A percentile compares a stretch with the other conserved stretches of the same genome.
Evolutionary conservation across 352 stramenopile genomes (phyloP).

Genomic region (Phytophthora europaea): DNA sequence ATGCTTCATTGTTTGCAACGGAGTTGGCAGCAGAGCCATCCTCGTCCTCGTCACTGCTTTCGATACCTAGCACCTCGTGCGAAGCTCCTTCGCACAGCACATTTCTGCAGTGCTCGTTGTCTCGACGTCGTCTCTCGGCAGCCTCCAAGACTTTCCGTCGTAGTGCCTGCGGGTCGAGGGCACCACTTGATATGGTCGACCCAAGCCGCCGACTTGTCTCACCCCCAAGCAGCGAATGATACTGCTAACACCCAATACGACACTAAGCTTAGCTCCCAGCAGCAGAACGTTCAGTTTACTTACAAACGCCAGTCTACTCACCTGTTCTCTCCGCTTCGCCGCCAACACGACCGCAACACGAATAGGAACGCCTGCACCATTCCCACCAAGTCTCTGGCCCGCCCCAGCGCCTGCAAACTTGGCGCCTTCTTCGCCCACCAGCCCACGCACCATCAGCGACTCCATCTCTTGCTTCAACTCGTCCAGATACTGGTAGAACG

Average conservation of each 20-base stretch:
- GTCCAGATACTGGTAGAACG: constrained; percentile 75
- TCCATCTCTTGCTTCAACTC: constrained; percentile 74
- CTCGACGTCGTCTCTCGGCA: constrained; percentile 59
- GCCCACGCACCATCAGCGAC: constrained; percentile 57
- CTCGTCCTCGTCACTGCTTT: constrained; percentile 56
- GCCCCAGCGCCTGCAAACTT: constrained; percentile 54
- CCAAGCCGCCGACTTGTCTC: constrained; percentile 50
- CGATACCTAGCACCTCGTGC: constrained; percentile 54
- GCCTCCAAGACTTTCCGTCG: constrained; percentile 55
- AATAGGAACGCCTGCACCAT: constrained; percentile 15
- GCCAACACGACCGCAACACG: constrained; percentile 49
- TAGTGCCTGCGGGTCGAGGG: constrained; percentile 37
- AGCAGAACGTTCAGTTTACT: neutral
- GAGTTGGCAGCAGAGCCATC: neutral
- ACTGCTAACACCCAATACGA: constrained; percentile 26
- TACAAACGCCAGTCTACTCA: constrained; percentile 12
- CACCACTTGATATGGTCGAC: neutral
- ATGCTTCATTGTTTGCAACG: neutral
- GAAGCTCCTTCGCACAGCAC: constrained; percentile 30
- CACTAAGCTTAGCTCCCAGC: neutral
- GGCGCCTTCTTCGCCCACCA: constrained; percentile 55
- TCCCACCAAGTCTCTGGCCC: constrained; percentile 44
- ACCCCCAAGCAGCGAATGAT: constrained; percentile 49
- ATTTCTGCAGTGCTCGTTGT: constrained; percentile 51
- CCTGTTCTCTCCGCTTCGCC: constrained; percentile 50